Evolutionary conservation across 75 land plant species (phyloP).

Genomic region (Pseudotsuga menziesii): DNA sequence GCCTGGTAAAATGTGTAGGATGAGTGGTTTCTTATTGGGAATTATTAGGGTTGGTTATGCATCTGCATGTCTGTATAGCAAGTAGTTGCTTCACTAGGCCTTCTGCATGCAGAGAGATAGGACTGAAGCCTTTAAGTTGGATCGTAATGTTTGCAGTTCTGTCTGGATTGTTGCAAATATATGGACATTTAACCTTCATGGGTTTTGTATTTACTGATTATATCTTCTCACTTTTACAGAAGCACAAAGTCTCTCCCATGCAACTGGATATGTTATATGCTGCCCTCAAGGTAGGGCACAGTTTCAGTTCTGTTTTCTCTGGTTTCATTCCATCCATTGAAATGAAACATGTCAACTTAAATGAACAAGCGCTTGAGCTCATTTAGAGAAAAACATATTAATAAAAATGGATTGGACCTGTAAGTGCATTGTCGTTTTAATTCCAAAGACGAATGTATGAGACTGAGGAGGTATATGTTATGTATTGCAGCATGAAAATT

Average conservation of each 20-base stretch:
- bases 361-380: neutral
- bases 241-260: neutral
- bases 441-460: neutral
- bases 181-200: neutral
- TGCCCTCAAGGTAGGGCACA: constrained; percentile 1
- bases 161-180: neutral
- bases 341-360: neutral
- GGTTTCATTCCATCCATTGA: neutral
- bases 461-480: neutral
- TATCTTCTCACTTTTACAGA: constrained; percentile 1
- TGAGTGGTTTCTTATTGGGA: too few species aligned
- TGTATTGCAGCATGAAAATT: neutral
- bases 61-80: neutral
- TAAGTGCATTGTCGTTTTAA: neutral
- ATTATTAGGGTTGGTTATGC: neutral
- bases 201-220: neutral
- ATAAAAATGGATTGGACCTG: neutral
- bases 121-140: neutral
- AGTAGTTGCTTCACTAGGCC: neutral
- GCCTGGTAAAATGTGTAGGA: too few species aligned
- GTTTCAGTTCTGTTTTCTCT: neutral
- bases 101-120: neutral
- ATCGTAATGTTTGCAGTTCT: neutral
- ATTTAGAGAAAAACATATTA: neutral
- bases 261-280: constrained; percentile 2